Conservation (phyloP, 2,329 filamentous ascomycete species). For the Pochonia chlamydosporia region DNA sequence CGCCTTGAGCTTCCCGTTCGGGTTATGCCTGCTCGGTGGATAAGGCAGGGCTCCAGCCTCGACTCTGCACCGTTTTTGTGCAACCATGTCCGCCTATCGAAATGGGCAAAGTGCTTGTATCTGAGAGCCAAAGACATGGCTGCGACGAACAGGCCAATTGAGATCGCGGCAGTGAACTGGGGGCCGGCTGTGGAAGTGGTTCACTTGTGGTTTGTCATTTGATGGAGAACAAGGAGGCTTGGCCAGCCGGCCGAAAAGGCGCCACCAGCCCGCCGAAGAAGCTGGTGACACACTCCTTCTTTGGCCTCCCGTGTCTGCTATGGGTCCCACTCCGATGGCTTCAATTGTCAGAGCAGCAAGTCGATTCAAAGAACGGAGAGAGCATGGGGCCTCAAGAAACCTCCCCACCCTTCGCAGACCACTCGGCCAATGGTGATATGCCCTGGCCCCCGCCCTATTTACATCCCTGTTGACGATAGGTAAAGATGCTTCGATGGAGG, state of each 20-base stretch:
- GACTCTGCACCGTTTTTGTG: conserved; percentile 11
- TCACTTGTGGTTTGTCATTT: too few relatives aligned
- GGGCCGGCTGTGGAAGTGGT: too few relatives aligned
- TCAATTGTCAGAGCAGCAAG: background rate
- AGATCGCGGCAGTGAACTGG: background rate
- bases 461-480: conserved; percentile 10
- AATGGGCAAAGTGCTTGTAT: background rate
- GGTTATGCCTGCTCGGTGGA: conserved; percentile 7
- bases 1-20: conserved; percentile 12
- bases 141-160: conserved; percentile 4
- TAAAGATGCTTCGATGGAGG: conserved; percentile 11
- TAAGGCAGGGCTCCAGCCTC: background rate
- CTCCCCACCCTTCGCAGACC: background rate
- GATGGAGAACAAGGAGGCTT: background rate
- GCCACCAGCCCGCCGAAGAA: conserved; percentile 6
- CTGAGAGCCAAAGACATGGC: conserved; percentile 5
- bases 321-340: background rate
- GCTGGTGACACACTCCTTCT: conserved; percentile 1
- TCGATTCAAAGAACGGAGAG: background rate
- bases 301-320: background rate
- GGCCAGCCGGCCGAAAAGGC: conserved; percentile 9
- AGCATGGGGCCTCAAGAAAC: conserved; percentile 1
- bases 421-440: background rate
- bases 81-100: background rate
- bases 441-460: background rate